Evolutionary conservation across 148 eudicot genomes (phyloP), one percentile per base, ranked within the genome.

Genomic region (Rhododendron griersonianum): DNA sequence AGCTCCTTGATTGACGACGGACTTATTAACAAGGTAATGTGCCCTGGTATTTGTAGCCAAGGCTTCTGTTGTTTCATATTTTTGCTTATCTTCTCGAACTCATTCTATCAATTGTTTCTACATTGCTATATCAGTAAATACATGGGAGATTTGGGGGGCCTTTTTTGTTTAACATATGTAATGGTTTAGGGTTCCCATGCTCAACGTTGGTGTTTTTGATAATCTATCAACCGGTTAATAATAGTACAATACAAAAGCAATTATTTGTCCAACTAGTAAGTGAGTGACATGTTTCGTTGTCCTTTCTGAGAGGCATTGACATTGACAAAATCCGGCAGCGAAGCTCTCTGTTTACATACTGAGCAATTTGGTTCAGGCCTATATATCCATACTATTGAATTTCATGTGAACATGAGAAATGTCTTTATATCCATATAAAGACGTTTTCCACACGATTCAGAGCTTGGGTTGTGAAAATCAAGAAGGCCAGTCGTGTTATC

Each of bases 1-100:
- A 89, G 96, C 84, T 94, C 98, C 75, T 94, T 97, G 83, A 90
- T 94, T 87, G 98, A 97, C 83, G 99, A 95, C 82, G 99, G 99
- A 35, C 92, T 95, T 86, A 97, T 97, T 81, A 95, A 93, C 92
- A 97, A 95, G 98, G 99, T 97, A 93, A 30, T 53, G 48, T 57
- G 61, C 81, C 25, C n/a, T 6, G 16, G 45, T 65, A 14, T 23
- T 39, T 74, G 33, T 33, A 41, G 30, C 50, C 45, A 48, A 28
- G 25, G 48, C 76, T 61, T 77, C 10, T 55, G 45, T 69, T 33
- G 14, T 67, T 74, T 14, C 30, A 37, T 74, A 35, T 71, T 59
- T 78, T 37, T n/a, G 25, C 16, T 74, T 44, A 25, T 23, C 7
- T 85, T n/a, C 65, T 59, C 14, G 75, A 28, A 69, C 2, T 69